phyloP scores from a whole-genome alignment of 257 asterid genomes.

The Solanum peruvianum region DNA sequence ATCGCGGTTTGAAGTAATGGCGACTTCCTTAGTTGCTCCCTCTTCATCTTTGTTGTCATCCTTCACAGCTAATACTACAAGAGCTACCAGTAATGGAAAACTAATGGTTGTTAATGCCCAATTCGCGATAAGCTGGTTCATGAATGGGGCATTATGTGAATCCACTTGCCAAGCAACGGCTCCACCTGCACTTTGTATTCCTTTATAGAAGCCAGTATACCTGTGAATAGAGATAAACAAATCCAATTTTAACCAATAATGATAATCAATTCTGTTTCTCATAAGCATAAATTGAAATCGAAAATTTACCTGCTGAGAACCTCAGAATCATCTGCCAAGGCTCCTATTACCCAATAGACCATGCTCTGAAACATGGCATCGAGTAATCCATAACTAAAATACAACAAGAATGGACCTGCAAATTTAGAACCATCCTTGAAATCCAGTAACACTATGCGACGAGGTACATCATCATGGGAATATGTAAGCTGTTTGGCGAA shows the following conservation, averaged over 20 bases:
- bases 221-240: conserved; percentile 2
- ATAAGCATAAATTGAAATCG: background rate
- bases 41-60: conserved; percentile 27
- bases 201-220: conserved; percentile 52
- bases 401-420: conserved; percentile 79
- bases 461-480: conserved; percentile 24
- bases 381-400: conserved; percentile 77
- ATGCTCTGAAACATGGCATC: conserved; percentile 93
- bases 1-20: background rate
- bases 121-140: conserved; percentile 33
- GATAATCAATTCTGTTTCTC: background rate
- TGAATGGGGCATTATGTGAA: conserved; percentile 29
- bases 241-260: background rate
- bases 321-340: conserved; percentile 83
- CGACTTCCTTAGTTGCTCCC: background rate
- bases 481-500: conserved; percentile 52
- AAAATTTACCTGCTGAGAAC: conserved; percentile 64
- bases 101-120: conserved; percentile 51
- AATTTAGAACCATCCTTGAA: conserved; percentile 63
- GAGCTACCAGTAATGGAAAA: conserved; percentile 40
- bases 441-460: conserved; percentile 26
- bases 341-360: conserved; percentile 92
- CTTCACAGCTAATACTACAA: conserved; percentile 40
- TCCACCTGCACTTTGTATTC: conserved; percentile 69
- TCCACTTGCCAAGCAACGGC: conserved; percentile 70